These are phyloP conservation scores for Solanum bulbocastanum DNA, from an alignment of 257 asterid genomes.

Conservation along the genomic window DNA sequence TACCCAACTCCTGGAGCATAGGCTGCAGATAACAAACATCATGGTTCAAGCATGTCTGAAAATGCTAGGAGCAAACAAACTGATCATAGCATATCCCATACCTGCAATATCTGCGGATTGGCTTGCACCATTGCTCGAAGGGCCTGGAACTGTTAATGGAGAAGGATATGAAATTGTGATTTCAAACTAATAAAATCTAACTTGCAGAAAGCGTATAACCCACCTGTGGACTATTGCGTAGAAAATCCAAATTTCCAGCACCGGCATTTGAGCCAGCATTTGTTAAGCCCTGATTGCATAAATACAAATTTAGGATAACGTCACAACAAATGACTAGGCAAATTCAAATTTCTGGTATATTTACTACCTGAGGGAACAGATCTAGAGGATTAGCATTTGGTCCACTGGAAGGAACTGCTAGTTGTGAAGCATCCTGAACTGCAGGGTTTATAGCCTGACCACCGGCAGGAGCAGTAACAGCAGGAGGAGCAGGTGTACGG, in stretches of 20 bases:
- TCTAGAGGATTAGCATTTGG: conserved; percentile 86
- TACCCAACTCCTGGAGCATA: conserved; percentile 94
- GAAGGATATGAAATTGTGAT: background rate
- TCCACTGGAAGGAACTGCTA: conserved; percentile 41
- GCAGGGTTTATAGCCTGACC: conserved; percentile 41
- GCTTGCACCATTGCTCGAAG: conserved; percentile 80
- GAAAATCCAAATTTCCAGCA: conserved; percentile 71
- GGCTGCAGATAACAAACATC: conserved; percentile 39
- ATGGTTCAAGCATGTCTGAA: background rate
- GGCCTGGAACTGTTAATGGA: conserved; percentile 52
- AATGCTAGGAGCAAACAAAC: background rate
- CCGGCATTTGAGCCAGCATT: conserved; percentile 56
- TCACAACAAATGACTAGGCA: background rate
- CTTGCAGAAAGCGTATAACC: background rate
- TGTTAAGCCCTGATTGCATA: conserved; percentile 62
- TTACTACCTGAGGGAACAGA: conserved; percentile 75
- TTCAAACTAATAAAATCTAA: background rate
- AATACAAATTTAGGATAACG: background rate
- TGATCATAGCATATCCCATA: conserved; percentile 4
- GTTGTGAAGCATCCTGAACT: conserved; percentile 49
- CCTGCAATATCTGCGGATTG: conserved; percentile 92
- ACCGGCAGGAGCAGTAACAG: conserved; percentile 9
- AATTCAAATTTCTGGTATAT: background rate
- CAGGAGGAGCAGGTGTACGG: conserved; percentile 24
- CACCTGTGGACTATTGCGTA: conserved; percentile 85